phyloP scores from a whole-genome alignment of 352 stramenopile species.

The Phytophthora tubulina region DNA sequence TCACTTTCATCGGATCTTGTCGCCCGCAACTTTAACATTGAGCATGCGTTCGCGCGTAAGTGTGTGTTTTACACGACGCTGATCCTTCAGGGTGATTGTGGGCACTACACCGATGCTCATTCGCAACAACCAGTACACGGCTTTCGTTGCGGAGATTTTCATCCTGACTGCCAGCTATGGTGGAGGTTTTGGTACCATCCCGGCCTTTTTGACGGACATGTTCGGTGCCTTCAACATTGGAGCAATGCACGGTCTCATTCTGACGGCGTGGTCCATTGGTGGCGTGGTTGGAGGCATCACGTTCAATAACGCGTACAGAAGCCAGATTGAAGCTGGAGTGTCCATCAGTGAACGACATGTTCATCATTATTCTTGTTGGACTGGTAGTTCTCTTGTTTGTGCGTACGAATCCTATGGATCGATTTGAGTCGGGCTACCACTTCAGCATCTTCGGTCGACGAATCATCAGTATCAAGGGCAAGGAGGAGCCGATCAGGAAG shows the following conservation, averaged over 20 bases:
- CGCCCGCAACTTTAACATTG: slow-evolving; percentile 56
- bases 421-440: slow-evolving; percentile 75
- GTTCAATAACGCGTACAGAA: slow-evolving; percentile 70
- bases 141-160: slow-evolving; percentile 72
- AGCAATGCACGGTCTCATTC: slow-evolving; percentile 81
- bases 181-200: slow-evolving; percentile 80
- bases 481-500: slow-evolving; percentile 41
- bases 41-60: slow-evolving; percentile 65
- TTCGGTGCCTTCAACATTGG: slow-evolving; percentile 88
- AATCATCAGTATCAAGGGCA: slow-evolving; percentile 67
- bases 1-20: slow-evolving; percentile 58
- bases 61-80: slow-evolving; percentile 73
- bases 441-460: slow-evolving; percentile 68
- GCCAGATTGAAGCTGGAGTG: slow-evolving; percentile 45
- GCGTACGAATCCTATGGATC: slow-evolving; percentile 72
- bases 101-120: slow-evolving; percentile 67
- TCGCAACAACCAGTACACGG: slow-evolving; percentile 59
- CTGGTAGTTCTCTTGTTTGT: slow-evolving; percentile 66
- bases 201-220: slow-evolving; percentile 85
- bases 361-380: slow-evolving; percentile 60
- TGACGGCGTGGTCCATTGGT: slow-evolving; percentile 86
- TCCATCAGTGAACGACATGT: slow-evolving; percentile 66
- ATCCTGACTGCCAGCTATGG: slow-evolving; percentile 78
- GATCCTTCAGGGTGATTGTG: slow-evolving; percentile 64
- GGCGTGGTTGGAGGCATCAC: slow-evolving; percentile 77